A percentile compares a stretch with the other conserved stretches of the same genome.
These are phyloP conservation scores for Stephania japonica DNA, from an alignment of 164 flowering plant species.

Conservation along the genomic window DNA sequence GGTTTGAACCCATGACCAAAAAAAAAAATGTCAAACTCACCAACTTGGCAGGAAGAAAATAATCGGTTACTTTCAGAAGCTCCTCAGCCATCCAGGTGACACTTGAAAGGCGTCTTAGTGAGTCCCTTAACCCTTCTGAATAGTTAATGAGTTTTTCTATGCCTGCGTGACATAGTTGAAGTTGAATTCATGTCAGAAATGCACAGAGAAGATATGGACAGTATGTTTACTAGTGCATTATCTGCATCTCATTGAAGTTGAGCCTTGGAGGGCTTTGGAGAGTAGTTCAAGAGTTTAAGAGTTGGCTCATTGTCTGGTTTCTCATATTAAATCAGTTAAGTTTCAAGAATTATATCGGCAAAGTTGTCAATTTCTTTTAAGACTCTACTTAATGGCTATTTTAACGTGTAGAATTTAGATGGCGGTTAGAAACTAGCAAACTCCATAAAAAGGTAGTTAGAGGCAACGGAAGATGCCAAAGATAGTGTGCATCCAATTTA, in stretches of 20 bases:
- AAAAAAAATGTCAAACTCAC: slow-evolving; percentile 32
- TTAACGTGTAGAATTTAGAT: background rate
- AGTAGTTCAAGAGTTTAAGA: background rate
- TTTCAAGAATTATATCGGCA: background rate
- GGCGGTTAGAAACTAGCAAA: background rate
- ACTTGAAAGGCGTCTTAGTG: slow-evolving; percentile 68
- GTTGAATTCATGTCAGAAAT: background rate
- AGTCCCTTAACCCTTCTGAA: slow-evolving; percentile 70
- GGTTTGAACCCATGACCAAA: too few relatives aligned
- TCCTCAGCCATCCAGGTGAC: slow-evolving; percentile 86
- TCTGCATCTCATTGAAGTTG: background rate
- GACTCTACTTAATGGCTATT: background rate
- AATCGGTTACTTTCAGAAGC: slow-evolving; percentile 56
- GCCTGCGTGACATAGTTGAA: slow-evolving; percentile 32
- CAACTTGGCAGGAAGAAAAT: slow-evolving; percentile 49
- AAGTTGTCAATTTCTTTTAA: background rate
- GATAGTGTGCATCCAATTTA: background rate
- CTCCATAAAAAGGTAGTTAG: background rate
- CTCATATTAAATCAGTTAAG: background rate
- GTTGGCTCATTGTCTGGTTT: background rate
- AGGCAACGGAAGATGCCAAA: background rate
- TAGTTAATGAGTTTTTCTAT: slow-evolving; percentile 50
- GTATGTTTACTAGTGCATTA: background rate
- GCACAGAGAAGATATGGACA: background rate
- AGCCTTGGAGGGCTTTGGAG: background rate